Conservation (phyloP, 352 stramenopile genomes). For the Phytopythium ostracodes region DNA sequence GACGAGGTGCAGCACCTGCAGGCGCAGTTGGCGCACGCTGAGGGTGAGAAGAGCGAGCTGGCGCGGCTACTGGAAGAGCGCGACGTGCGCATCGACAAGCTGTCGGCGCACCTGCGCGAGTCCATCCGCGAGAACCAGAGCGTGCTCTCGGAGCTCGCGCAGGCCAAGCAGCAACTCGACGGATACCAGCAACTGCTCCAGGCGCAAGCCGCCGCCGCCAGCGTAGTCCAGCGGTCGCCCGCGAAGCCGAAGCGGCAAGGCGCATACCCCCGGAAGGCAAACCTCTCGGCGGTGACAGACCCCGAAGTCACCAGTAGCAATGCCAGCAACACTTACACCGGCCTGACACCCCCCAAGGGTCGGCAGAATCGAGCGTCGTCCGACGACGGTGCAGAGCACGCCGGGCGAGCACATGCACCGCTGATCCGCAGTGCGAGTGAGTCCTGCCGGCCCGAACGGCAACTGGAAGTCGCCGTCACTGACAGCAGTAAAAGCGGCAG, state of each 20-base stretch:
- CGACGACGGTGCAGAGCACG: not conserved
- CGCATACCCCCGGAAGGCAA: conserved; percentile 7
- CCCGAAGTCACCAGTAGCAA: not conserved
- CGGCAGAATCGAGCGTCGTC: not conserved
- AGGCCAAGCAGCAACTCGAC: conserved; percentile 29
- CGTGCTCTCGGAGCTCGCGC: conserved; percentile 37
- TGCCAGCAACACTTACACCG: not conserved
- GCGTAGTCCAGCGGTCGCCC: conserved; percentile 17
- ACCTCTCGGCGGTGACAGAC: not conserved
- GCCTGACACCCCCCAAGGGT: not conserved
- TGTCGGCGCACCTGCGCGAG: conserved; percentile 44
- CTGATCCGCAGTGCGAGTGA: not conserved
- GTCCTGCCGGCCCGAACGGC: not conserved
- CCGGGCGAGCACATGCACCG: not conserved
- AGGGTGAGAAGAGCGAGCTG: conserved; percentile 36
- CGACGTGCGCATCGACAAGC: conserved; percentile 26
- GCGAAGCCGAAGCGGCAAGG: conserved; percentile 16
- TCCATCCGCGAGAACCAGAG: conserved; percentile 58
- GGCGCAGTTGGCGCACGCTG: conserved; percentile 27
- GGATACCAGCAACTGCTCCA: conserved; percentile 20
- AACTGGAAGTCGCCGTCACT: not conserved
- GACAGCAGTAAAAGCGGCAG: not conserved
- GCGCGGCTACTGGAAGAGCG: conserved; percentile 35
- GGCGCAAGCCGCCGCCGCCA: conserved; percentile 11
- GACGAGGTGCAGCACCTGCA: conserved; percentile 53